phyloP scores from a whole-genome alignment of 768 basidiomycete species.

The Lactarius sp. region DNA sequence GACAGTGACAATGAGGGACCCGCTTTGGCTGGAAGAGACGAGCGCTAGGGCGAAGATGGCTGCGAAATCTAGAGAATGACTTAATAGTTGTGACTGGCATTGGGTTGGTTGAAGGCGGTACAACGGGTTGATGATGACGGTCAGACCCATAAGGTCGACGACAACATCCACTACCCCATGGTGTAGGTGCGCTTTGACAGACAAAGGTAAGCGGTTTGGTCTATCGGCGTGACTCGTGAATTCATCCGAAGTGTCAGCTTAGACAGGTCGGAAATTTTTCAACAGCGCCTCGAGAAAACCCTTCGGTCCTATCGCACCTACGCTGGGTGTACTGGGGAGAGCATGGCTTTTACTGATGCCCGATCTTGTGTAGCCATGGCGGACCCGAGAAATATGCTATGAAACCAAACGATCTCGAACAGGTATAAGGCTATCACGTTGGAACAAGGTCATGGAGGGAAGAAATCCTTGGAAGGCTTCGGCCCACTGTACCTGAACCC shows the following conservation, averaged over 20 bases:
- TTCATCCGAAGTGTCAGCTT: constrained; percentile 8
- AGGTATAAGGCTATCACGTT: constrained; percentile 19
- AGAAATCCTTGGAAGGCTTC: constrained; percentile 9
- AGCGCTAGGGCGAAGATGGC: constrained; percentile 86
- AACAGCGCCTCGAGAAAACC: not conserved
- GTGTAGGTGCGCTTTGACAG: constrained; percentile 58
- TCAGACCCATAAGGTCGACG: constrained; percentile 70
- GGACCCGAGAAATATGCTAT: constrained; percentile 43
- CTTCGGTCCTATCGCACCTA: not conserved
- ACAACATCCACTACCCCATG: constrained; percentile 66
- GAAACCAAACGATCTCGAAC: constrained; percentile 28
- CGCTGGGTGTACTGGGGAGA: not conserved
- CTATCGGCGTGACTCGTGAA: constrained; percentile 36
- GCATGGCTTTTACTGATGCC: constrained; percentile 21
- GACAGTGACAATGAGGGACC: constrained; percentile 84
- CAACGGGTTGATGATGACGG: constrained; percentile 84
- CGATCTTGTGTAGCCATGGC: constrained; percentile 41
- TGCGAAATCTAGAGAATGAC: constrained; percentile 42
- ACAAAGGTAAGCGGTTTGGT: constrained; percentile 50
- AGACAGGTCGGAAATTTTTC: not conserved
- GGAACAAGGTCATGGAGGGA: constrained; percentile 20
- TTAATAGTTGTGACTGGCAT: constrained; percentile 28
- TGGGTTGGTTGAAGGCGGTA: constrained; percentile 63
- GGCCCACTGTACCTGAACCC: no score
- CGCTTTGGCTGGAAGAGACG: constrained; percentile 82